Base-by-base conservation (phyloP, 2,329 filamentous ascomycete genomes). In the Exserohilum turcica region DNA sequence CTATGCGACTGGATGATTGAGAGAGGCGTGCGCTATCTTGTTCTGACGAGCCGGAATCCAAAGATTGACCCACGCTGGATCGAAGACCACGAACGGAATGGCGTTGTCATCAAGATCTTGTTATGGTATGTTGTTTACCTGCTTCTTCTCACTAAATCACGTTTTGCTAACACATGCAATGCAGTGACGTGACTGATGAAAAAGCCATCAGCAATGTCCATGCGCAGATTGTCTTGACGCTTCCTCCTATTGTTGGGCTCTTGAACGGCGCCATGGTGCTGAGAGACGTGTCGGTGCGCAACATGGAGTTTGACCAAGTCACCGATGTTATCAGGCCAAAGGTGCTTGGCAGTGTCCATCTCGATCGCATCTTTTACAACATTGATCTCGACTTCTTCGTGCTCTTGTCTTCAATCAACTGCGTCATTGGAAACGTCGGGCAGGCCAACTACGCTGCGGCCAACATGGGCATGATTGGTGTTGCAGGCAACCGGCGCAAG, bases 381-480 rank as follows among this genome's bases (percentile, higher is more conserved):
- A n/a, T n/a, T n/a, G 16, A 1, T 8, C 15, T 71, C 1, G 67
- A 71, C 37, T 71, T 71, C 46, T 67, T 71, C 51, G 5, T 67
- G 3, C 33, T 74, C 16, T 66, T 73, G 32, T 66, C 63, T 2
- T 73, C 68, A 0, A 32, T 63, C 2, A 51, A 50, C 2, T 51
- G 55, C 3, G 38, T 64, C 12, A 13, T 61, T 18, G 70, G 73
- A 1, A 67, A 70, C 5, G 32, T 16, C 15, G 75, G 74, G 0
- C 80, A 84, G 54, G 57, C 73, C 3, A 78, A 74, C 52, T 84
- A 84, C 51, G 61, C 66, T 0, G 76, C 78, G 0, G 79, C 76
- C 3, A 82, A 82, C n/a, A n/a, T n/a, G n/a, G n/a, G n/a, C n/a
- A n/a, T n/a, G n/a, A n/a, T n/a, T n/a, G n/a, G n/a, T n/a, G n/a